Conservation (phyloP, 371 early-diverging fungal species). For the Massospora cicadina region DNA sequence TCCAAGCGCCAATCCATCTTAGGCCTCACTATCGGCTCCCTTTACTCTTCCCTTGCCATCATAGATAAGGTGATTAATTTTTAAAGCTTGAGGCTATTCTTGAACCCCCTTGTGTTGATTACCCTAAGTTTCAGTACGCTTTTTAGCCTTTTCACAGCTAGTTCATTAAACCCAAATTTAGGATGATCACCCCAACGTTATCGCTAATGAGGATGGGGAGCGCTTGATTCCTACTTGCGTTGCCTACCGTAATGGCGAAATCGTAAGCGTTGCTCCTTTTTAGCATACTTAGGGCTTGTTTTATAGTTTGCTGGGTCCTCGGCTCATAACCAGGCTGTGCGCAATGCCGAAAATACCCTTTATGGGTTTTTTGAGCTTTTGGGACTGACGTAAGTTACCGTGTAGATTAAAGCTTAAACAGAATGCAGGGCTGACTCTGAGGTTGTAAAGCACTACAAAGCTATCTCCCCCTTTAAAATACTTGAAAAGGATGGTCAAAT, state of each 20-base stretch:
- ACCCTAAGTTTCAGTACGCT: background rate
- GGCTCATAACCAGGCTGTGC: slow-evolving; percentile 76
- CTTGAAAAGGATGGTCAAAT: slow-evolving; percentile 44
- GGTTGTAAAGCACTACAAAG: slow-evolving; percentile 18
- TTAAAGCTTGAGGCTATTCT: background rate
- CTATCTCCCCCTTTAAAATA: slow-evolving; percentile 38
- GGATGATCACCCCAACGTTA: slow-evolving; percentile 73
- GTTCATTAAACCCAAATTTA: no score
- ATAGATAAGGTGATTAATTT: slow-evolving; percentile 46
- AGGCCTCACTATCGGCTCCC: slow-evolving; percentile 80
- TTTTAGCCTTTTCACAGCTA: background rate
- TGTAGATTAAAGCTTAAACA: background rate
- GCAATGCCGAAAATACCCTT: slow-evolving; percentile 75
- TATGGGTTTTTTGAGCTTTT: slow-evolving; percentile 69
- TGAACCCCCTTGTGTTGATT: background rate
- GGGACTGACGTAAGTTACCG: slow-evolving; percentile 41
- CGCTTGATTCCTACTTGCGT: slow-evolving; percentile 82
- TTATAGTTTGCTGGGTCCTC: slow-evolving; percentile 79
- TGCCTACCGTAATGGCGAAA: slow-evolving; percentile 81
- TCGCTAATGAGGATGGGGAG: slow-evolving; percentile 96
- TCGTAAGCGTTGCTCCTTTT: slow-evolving; percentile 21
- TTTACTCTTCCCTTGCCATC: slow-evolving; percentile 76
- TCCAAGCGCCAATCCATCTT: slow-evolving; percentile 23
- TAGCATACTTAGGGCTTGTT: background rate
- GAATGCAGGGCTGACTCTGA: slow-evolving; percentile 13